phyloP scores from a whole-genome alignment of 768 basidiomycete genomes.

The Agrocybe pediades region DNA sequence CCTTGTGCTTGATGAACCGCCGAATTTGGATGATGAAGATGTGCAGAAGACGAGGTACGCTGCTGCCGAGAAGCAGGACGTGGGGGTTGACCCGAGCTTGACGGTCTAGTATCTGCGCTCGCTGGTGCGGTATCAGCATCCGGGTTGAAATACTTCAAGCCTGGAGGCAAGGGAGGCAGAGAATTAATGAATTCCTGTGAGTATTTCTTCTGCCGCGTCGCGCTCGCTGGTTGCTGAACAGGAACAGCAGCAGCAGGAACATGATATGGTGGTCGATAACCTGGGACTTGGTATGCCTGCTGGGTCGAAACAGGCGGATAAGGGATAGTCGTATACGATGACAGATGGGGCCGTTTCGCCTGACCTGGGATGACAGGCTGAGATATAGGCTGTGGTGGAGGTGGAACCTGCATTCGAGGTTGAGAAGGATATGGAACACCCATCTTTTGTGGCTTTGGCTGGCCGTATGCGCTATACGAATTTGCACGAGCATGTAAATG shows the following conservation, averaged over 20 bases:
- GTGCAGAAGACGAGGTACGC: too few species aligned
- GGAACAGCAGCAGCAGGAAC: background rate
- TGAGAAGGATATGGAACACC: background rate
- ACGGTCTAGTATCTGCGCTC: background rate
- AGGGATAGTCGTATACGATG: background rate
- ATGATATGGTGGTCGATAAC: background rate
- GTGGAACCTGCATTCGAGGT: background rate
- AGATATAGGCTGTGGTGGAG: too few species aligned
- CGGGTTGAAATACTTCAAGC: background rate
- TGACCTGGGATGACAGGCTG: too few species aligned
- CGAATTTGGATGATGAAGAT: too few species aligned
- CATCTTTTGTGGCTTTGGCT: background rate
- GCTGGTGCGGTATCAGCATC: background rate
- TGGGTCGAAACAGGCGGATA: background rate
- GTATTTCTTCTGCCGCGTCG: background rate
- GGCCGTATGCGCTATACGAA: background rate
- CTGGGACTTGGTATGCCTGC: background rate
- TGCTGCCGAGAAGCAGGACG: too few species aligned
- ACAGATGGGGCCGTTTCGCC: background rate
- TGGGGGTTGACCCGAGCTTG: too few species aligned
- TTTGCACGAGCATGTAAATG: background rate
- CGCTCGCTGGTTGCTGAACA: background rate
- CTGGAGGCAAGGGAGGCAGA: background rate
- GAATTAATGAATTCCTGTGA: background rate
- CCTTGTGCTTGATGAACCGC: too few species aligned